Evolutionary conservation across 75 land plant genomes (phyloP).

Genomic region (Picea glauca): DNA sequence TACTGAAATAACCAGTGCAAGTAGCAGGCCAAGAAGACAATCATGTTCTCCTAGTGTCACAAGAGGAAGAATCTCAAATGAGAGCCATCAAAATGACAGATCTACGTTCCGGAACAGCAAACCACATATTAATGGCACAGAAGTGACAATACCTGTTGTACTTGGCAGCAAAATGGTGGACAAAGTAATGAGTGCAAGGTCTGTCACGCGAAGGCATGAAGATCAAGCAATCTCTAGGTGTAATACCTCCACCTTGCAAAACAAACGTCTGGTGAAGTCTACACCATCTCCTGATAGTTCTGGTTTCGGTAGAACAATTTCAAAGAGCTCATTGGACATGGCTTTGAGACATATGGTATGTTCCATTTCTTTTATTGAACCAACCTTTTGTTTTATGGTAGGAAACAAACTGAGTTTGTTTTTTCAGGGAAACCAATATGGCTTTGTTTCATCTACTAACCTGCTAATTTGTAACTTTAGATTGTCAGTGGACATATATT

Average conservation of each 20-base stretch:
- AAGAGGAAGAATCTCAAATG: slow-evolving; percentile 44
- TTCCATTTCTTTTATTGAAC: background rate
- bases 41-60: slow-evolving; percentile 60
- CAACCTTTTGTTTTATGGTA: background rate
- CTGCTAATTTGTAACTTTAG: too few species aligned
- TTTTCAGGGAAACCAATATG: background rate
- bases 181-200: slow-evolving; percentile 51
- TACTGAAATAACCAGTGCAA: slow-evolving; percentile 24
- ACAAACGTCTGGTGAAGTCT: slow-evolving; percentile 25
- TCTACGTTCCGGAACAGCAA: slow-evolving; percentile 13
- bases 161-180: slow-evolving; percentile 75
- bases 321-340: slow-evolving; percentile 80
- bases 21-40: slow-evolving; percentile 33
- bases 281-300: slow-evolving; percentile 44
- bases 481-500: too few species aligned
- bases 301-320: slow-evolving; percentile 71
- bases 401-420: background rate
- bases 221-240: slow-evolving; percentile 18
- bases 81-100: slow-evolving; percentile 19
- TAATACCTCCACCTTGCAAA: slow-evolving; percentile 7
- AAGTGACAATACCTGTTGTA: slow-evolving; percentile 37
- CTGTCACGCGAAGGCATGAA: slow-evolving; percentile 50
- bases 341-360: slow-evolving; percentile 85
- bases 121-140: slow-evolving; percentile 15
- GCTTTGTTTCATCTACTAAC: too few species aligned